Evolutionary conservation across 306 rosid genomes (phyloP).

Genomic region (Lagenaria siceraria): DNA sequence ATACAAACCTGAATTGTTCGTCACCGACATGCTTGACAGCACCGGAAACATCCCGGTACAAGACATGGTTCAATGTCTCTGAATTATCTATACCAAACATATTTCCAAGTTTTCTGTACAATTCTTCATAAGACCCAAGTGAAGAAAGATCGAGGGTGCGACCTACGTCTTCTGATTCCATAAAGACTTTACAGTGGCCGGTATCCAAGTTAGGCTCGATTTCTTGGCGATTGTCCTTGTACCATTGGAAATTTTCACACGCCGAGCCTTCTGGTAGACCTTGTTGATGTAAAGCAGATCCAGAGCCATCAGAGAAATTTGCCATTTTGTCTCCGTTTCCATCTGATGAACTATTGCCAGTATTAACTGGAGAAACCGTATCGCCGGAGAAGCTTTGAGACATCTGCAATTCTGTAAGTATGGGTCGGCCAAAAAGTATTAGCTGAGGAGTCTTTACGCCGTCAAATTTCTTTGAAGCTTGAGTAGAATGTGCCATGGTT

Average conservation of each 20-base stretch:
- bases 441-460: constrained; percentile 52
- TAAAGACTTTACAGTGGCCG: constrained; percentile 63
- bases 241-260: constrained; percentile 44
- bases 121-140: constrained; percentile 52
- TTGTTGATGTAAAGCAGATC: constrained; percentile 41
- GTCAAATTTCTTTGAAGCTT: constrained; percentile 30
- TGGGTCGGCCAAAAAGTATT: constrained; percentile 65
- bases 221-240: constrained; percentile 35
- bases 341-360: constrained; percentile 54
- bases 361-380: constrained; percentile 44
- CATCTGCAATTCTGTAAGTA: constrained; percentile 65
- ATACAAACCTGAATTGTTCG: constrained; percentile 51
- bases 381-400: constrained; percentile 56
- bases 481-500: constrained; percentile 48
- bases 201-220: constrained; percentile 36
- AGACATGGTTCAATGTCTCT: constrained; percentile 43
- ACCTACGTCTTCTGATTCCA: constrained; percentile 68
- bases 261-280: constrained; percentile 32
- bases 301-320: constrained; percentile 38
- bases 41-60: constrained; percentile 48
- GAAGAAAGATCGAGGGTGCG: constrained; percentile 56
- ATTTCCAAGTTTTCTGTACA: constrained; percentile 44
- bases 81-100: constrained; percentile 67
- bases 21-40: constrained; percentile 66
- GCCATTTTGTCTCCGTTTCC: constrained; percentile 45